phyloP scores from a whole-genome alignment of 2,329 filamentous ascomycete genomes.

The Pyrenophora teres region DNA sequence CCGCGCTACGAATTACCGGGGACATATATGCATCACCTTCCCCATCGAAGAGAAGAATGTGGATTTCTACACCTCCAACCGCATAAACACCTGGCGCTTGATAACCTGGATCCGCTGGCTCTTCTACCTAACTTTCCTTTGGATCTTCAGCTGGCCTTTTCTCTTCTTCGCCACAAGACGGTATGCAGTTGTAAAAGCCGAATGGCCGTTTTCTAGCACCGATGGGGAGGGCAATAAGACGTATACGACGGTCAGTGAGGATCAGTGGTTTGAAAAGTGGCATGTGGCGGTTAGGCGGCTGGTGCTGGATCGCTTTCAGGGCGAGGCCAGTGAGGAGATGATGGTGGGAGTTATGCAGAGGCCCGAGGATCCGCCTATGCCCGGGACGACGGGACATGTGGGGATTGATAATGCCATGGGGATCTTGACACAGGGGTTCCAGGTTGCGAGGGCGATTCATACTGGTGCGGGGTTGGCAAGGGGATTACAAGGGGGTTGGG shows the following conservation, averaged over 20 bases:
- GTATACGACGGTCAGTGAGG: constrained; percentile 58
- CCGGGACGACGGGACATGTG: constrained; percentile 36
- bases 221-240: constrained; percentile 44
- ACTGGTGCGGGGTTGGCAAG: constrained; percentile 17
- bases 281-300: constrained; percentile 63
- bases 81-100: constrained; percentile 67
- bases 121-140: constrained; percentile 69
- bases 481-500: constrained; percentile 40
- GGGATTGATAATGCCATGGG: constrained; percentile 41
- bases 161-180: constrained; percentile 69
- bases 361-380: constrained; percentile 53
- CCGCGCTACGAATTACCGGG: constrained; percentile 69
- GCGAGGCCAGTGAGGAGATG: constrained; percentile 57
- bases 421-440: constrained; percentile 40
- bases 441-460: constrained; percentile 37
- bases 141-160: constrained; percentile 72
- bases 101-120: constrained; percentile 67
- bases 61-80: constrained; percentile 67
- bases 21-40: constrained; percentile 63
- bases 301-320: constrained; percentile 62
- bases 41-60: constrained; percentile 61
- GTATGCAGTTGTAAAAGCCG: constrained; percentile 66
- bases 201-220: constrained; percentile 62
- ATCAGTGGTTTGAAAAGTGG: constrained; percentile 68
- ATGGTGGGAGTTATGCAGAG: constrained; percentile 37